Evolutionary conservation across 2,329 filamentous ascomycete species (phyloP), one percentile per base, ranked within the genome.

Genomic region (Alternaria sp.): DNA sequence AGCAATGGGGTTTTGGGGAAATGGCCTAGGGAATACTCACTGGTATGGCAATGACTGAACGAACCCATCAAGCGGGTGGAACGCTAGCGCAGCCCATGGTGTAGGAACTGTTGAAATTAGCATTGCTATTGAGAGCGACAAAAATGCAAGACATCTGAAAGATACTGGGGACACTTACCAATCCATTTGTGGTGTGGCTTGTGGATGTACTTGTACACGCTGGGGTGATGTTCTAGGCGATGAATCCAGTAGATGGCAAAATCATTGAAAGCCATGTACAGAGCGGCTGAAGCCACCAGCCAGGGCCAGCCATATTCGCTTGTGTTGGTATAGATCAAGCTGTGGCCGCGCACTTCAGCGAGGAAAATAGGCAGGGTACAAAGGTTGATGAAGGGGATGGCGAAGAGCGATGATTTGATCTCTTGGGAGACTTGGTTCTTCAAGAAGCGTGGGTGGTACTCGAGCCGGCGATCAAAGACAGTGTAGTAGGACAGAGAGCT

Each of bases 131-230:
- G 23, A 11, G 7, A 15, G n/a, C 11, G 17, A 28, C 23, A 5
- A 15, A 17, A 30, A 44, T 15, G 19, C 30, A 40, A 45, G 13
- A 23, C 8, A 12, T 13, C 8, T 4, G 19, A 21, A 28, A 10
- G 19, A 19, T 3, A 21, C 7, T 3, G 30, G 5, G 23, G 21
- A 17, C 13, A 61, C 58, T 25, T 56, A 61, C 58, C 58, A 26
- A 61, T 61, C 58, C 58, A 61, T 57, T 61, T 61, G 45, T 61
- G 58, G 44, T 61, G 58, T 49, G 58, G 58, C 52, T 61, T 61
- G 23, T 61, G 58, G 19, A 61, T 61, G 45, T 61, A 61, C 19
- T 61, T 61, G 58, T 61, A 61, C 2, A 61, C 58, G 30, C 58
- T 61, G 7, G 58, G 58, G 52, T 61, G 58, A 32, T 61, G 58